Percentiles rank a stretch among this genome's conserved stretches.
Evolutionary conservation across 192 early-diverging fungal genomes (phyloP).

Genomic region (Umbelopsis ramanniana): DNA sequence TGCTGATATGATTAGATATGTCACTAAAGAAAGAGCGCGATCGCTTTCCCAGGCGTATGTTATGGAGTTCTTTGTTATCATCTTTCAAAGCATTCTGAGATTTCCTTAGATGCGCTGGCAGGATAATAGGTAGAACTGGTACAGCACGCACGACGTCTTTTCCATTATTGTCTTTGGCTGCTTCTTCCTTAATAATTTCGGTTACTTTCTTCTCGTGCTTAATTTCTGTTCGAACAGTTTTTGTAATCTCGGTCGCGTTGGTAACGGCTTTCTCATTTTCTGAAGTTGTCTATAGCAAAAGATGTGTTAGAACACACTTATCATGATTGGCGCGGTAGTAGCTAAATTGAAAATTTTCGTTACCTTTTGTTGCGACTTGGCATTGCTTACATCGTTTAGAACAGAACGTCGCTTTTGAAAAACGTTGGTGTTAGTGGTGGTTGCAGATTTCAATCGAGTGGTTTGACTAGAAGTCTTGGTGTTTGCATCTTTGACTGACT

Average conservation of each 20-base stretch:
- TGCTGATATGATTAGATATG: conserved; percentile 21
- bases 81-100: neutral
- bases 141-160: neutral
- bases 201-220: neutral
- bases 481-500: conserved; percentile 7
- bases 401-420: conserved; percentile 21
- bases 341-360: too few species aligned
- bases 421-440: neutral
- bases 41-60: conserved; percentile 4
- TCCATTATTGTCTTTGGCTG: neutral
- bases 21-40: conserved; percentile 14
- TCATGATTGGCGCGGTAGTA: too few species aligned
- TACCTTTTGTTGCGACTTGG: conserved; percentile 10
- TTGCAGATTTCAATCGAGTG: conserved; percentile 10
- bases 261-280: neutral
- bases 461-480: conserved; percentile 11
- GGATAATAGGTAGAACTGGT: conserved; percentile 12
- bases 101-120: neutral
- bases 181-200: neutral
- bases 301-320: too few species aligned
- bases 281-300: neutral
- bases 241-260: neutral
- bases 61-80: neutral
- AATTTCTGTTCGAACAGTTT: neutral
- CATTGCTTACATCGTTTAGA: conserved; percentile 13